Evolutionary conservation across 2,329 filamentous ascomycete species (phyloP), one percentile per base, ranked within the genome.

Genomic region (Scleromitrula shiraiana): DNA sequence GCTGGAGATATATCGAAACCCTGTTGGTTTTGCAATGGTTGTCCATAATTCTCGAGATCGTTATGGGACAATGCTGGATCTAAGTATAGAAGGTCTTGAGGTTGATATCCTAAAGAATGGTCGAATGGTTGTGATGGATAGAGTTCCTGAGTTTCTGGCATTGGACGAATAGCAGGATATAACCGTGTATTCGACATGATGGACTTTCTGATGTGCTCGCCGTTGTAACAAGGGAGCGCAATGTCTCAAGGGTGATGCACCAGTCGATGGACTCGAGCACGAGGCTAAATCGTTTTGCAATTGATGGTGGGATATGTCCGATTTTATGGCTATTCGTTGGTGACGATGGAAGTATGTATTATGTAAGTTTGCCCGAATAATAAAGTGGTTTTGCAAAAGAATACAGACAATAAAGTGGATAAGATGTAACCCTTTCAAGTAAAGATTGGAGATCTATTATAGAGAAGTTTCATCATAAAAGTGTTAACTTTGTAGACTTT

Each of bases 281-380:
- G n/a, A 36, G n/a, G 12, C 4, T n/a, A 26, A 36, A 26, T 10
- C 1, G 12, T 20, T 26, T 10, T 44, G 30, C 22, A 19, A 37
- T n/a, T n/a, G n/a, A n/a, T n/a, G n/a, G 44, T 33, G 44, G 38
- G 37, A 41, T 41, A 5, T 47, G 29, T 33, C n/a, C 15, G 22
- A 41, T 35, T 47, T 47, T 27, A 35, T 47, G 15, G 14, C 9
- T 44, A 44, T 44, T 44, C n/a, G n/a, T n/a, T n/a, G n/a, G n/a
- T n/a, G n/a, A n/a, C n/a, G n/a, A n/a, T n/a, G n/a, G n/a, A n/a
- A n/a, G n/a, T n/a, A n/a, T n/a, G n/a, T n/a, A n/a, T n/a, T n/a
- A n/a, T n/a, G n/a, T n/a, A n/a, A n/a, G n/a, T n/a, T n/a, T n/a
- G n/a, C n/a, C n/a, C n/a, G n/a, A n/a, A n/a, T n/a, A n/a, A n/a